These are phyloP conservation scores for Aspergillus carbonarius DNA, from an alignment of 2,329 filamentous ascomycete species.

Conservation along the genomic window DNA sequence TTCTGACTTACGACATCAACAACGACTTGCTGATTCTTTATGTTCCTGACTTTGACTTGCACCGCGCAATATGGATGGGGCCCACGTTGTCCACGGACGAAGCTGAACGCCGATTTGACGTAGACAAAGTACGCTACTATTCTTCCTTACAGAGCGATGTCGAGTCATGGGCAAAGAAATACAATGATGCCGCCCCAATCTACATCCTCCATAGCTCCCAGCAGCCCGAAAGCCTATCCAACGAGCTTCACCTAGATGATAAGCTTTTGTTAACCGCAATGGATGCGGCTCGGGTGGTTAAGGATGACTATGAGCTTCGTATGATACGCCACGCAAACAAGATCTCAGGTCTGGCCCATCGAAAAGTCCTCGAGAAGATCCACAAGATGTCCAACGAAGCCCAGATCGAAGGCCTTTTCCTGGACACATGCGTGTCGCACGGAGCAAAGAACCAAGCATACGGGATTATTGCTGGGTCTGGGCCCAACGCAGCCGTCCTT, in stretches of 20 bases:
- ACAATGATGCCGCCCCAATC: conserved; percentile 28
- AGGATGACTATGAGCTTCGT: conserved; percentile 72
- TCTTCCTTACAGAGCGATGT: conserved; percentile 53
- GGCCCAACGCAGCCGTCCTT: conserved; percentile 76
- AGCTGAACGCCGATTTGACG: conserved; percentile 61
- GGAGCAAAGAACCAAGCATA: conserved; percentile 84
- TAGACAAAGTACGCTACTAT: conserved; percentile 68
- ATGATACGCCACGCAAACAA: conserved; percentile 71
- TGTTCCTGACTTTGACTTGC: conserved; percentile 67
- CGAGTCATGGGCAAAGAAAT: conserved; percentile 30
- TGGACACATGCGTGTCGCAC: conserved; percentile 71
- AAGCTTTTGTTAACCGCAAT: conserved; percentile 53
- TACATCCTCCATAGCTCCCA: conserved; percentile 42
- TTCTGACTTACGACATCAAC: conserved; percentile 57
- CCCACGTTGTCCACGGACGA: conserved; percentile 51
- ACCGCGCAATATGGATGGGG: conserved; percentile 44
- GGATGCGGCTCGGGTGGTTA: conserved; percentile 67
- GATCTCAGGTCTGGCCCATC: conserved; percentile 67
- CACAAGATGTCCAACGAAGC: conserved; percentile 70
- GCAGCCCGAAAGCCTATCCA: conserved; percentile 25
- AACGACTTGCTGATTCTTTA: conserved; percentile 68
- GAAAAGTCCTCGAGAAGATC: conserved; percentile 60
- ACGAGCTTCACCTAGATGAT: conserved; percentile 27
- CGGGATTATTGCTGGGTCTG: conserved; percentile 78
- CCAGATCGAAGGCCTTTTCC: conserved; percentile 78